phyloP scores from a whole-genome alignment of 768 basidiomycete genomes.

The Xerocomellus dryophilus region DNA sequence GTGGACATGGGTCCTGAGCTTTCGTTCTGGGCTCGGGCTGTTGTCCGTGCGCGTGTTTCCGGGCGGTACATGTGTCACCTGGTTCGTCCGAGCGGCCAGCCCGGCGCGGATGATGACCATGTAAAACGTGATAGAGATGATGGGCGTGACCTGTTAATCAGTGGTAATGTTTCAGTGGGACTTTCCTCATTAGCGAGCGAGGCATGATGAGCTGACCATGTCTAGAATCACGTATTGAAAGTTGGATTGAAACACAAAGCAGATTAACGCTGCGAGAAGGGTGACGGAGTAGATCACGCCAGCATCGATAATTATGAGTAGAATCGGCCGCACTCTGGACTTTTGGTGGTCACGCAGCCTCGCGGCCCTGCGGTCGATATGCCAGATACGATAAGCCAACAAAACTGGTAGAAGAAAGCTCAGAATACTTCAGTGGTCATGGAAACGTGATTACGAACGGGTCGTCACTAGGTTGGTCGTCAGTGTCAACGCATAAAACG shows the following conservation, averaged over 20 bases:
- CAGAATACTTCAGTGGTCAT: background rate
- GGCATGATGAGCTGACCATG: background rate
- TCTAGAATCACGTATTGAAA: background rate
- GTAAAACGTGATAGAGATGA: background rate
- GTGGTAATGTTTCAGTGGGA: background rate
- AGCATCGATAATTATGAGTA: background rate
- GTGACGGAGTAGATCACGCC: background rate
- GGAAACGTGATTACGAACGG: slow-evolving; percentile 4
- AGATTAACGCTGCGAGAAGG: background rate
- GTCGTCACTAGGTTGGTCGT: slow-evolving; percentile 33
- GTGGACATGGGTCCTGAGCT: too few species aligned
- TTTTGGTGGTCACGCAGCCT: slow-evolving; percentile 4
- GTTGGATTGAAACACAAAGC: background rate
- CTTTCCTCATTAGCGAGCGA: background rate
- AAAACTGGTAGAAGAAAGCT: slow-evolving; percentile 12
- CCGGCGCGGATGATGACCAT: too few species aligned
- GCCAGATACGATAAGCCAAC: slow-evolving; percentile 27
- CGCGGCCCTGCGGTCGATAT: slow-evolving; percentile 21
- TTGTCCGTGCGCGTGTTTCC: too few species aligned
- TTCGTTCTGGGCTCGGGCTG: too few species aligned
- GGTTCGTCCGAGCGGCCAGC: too few species aligned
- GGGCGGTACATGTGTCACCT: too few species aligned
- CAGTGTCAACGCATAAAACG: slow-evolving; percentile 20
- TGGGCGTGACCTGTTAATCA: background rate
- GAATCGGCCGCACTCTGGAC: background rate